Percentiles rank a stretch among this genome's conserved stretches.
Evolutionary conservation across 192 early-diverging fungal species (phyloP).

Genomic region (Backusella mclennaniae): DNA sequence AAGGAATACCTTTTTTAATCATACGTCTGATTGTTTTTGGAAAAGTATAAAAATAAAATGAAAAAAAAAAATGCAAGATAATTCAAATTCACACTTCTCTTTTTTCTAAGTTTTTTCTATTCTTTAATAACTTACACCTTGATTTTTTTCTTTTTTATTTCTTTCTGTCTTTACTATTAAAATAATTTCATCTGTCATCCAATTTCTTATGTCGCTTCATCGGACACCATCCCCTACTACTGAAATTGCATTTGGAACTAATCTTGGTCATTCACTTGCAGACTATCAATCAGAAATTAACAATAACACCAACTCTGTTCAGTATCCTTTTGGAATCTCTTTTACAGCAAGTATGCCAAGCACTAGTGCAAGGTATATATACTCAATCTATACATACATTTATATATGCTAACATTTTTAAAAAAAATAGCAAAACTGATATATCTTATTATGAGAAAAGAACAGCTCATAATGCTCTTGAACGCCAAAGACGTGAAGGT

Average conservation of each 20-base stretch:
- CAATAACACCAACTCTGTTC: neutral
- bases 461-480: slow-evolving; percentile 79
- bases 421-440: neutral
- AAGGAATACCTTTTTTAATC: neutral
- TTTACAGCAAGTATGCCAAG: neutral
- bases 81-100: neutral
- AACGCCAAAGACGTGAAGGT: slow-evolving; percentile 76
- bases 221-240: neutral
- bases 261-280: neutral
- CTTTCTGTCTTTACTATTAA: neutral
- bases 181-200: neutral
- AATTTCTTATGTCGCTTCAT: neutral
- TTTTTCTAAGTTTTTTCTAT: neutral
- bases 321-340: neutral
- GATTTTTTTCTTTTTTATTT: neutral
- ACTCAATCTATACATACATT: neutral
- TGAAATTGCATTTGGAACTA: neutral
- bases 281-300: neutral
- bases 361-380: neutral
- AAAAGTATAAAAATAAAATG: neutral
- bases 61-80: slow-evolving; percentile 2
- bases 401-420: neutral
- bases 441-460: slow-evolving; percentile 51
- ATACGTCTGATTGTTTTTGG: neutral
- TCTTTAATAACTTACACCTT: neutral